Base-by-base conservation (phyloP, 2,329 filamentous ascomycete genomes). In the Sarocladiaceae sp. region DNA sequence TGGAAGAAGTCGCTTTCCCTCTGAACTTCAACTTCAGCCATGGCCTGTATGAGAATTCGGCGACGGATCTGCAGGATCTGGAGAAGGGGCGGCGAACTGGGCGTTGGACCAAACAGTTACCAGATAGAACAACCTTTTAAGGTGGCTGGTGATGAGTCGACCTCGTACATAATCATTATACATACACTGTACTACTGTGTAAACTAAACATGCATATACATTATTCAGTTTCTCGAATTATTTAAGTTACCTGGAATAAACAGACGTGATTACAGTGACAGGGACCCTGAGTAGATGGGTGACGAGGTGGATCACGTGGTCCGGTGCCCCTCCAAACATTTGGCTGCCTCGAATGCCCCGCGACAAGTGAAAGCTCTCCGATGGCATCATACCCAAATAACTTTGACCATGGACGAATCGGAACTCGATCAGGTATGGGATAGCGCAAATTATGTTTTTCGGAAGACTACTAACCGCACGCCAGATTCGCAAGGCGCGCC, bases 401-500 rank as follows among this genome's bases (percentile, higher is more conserved):
- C 26, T 28, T 25, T 25, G 57, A 60, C 42, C 61, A 74, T 74
- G 72, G 72, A 72, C 58, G 72, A 74, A 57, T 67, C 71, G 35
- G 71, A 74, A 57, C 64, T 74, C 44, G 71, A 73, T 20, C 67
- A 71, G 64, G 71, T 71, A 56, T 49, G 8, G 4, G 12, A n/a
- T 18, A 18, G 22, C 29, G 25, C 25, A 4, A n/a, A 4, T 28
- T 35, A n/a, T 11, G 11, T 35, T 35, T n/a, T 35, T 11, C 31
- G 31, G n/a, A 23, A 8, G 17, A 49, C 59, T 7, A 59, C 49
- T 40, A 11, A 25, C 5, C 7, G 12, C 10, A 35, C 12, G 10
- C 17, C 64, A 96, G 87, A 97, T 97, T 66, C 80, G 93, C 67
- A 88, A 90, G 70, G 93, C 93, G 63, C 90, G 94, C 57, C 85